phyloP scores from a whole-genome alignment of 2,329 filamentous ascomycete species.

The Cytospora leucostoma region DNA sequence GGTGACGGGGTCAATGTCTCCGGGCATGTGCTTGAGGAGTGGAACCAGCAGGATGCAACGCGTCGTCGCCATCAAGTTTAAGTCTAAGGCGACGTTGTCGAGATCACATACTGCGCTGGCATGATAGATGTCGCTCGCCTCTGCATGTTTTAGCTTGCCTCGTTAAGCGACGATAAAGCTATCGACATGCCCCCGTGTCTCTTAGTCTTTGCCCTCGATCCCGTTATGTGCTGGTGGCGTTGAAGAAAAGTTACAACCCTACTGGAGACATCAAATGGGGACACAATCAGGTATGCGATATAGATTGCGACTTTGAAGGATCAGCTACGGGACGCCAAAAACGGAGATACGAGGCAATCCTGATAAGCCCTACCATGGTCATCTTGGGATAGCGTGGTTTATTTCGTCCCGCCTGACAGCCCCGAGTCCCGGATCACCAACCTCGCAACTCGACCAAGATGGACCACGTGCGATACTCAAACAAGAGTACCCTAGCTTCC shows the following conservation, averaged over 20 bases:
- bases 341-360: not conserved
- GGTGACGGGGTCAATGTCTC: not conserved
- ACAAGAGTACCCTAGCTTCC: not conserved
- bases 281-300: not conserved
- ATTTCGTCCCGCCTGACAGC: not conserved
- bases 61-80: no score
- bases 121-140: no score
- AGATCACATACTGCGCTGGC: no score
- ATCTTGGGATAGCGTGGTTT: not conserved
- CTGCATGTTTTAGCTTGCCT: no score
- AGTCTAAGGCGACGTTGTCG: no score
- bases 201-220: no score
- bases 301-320: not conserved
- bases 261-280: not conserved
- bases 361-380: not conserved
- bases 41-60: no score
- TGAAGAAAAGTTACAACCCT: no score
- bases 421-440: not conserved
- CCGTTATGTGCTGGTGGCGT: no score
- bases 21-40: no score
- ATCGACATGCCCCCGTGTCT: no score
- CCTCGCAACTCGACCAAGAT: not conserved
- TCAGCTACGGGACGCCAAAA: not conserved
- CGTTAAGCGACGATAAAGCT: no score
- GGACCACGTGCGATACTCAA: not conserved